These are phyloP conservation scores for Kwoniella newhampshirensis DNA, from an alignment of 768 basidiomycete genomes.

Conservation along the genomic window DNA sequence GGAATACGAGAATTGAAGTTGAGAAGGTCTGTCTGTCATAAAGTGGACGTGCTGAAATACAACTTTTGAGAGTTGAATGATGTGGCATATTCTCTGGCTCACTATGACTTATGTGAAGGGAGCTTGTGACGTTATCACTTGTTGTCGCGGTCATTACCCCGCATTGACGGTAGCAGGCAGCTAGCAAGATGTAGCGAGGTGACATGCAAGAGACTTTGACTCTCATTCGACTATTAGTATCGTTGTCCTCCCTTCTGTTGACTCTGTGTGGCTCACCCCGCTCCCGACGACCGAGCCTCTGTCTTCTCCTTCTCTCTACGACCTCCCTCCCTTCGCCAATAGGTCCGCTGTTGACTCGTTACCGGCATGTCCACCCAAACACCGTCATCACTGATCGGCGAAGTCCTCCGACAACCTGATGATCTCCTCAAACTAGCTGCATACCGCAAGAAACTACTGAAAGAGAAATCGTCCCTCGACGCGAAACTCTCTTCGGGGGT, in stretches of 20 bases:
- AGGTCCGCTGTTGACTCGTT: neutral
- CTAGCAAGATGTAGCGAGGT: too few relatives aligned
- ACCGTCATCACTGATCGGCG: conserved; percentile 52
- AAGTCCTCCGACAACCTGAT: conserved; percentile 88
- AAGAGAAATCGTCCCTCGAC: conserved; percentile 93
- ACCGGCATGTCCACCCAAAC: conserved; percentile 31
- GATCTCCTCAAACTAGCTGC: conserved; percentile 85
- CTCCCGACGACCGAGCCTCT: too few relatives aligned
- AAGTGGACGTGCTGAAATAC: conserved; percentile 7
- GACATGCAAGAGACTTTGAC: too few relatives aligned
- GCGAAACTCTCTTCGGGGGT: conserved; percentile 85
- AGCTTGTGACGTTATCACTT: neutral
- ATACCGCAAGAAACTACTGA: conserved; percentile 89
- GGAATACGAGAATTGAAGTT: too few relatives aligned
- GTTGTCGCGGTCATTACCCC: neutral
- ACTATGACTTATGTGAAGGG: neutral
- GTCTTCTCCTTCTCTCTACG: too few relatives aligned
- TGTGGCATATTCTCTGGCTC: conserved; percentile 5
- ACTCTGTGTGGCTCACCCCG: too few relatives aligned
- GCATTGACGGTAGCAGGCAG: conserved; percentile 2
- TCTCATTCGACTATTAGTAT: too few relatives aligned
- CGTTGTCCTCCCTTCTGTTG: too few relatives aligned
- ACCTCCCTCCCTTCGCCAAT: neutral
- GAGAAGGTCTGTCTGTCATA: neutral
- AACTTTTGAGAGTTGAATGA: conserved; percentile 13